Percentiles rank a stretch among this genome's conserved stretches.
Evolutionary conservation across 257 asterid genomes (phyloP).

Genomic region (Salvia splendens): DNA sequence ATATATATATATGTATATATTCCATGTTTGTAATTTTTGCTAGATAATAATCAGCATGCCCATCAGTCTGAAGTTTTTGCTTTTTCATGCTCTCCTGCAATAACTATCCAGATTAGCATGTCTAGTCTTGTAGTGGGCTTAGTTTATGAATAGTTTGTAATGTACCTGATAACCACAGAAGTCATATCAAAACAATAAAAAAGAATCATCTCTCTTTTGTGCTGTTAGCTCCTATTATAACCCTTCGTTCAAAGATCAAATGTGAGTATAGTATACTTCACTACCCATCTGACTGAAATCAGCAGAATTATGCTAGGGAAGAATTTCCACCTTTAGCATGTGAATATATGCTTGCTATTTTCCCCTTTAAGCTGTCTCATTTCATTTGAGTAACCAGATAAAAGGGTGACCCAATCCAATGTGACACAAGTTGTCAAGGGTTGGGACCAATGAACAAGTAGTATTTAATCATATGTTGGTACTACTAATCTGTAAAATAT

Average conservation of each 20-base stretch:
- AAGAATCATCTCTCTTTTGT: neutral
- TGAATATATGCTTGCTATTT: neutral
- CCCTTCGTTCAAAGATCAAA: neutral
- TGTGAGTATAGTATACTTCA: neutral
- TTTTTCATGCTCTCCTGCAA: neutral
- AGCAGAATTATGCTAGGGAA: neutral
- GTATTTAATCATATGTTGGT: too few relatives aligned
- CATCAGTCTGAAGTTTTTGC: neutral
- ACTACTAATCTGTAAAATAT: too few relatives aligned
- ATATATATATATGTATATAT: neutral
- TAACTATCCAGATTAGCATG: constrained; percentile 3
- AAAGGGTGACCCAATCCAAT: neutral
- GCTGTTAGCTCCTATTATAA: neutral
- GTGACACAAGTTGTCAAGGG: neutral
- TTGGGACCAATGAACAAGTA: neutral
- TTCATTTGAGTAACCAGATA: neutral
- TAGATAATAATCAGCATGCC: constrained; percentile 16
- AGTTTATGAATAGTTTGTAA: neutral
- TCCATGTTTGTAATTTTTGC: constrained; percentile 14
- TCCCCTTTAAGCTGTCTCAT: neutral
- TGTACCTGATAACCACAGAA: neutral
- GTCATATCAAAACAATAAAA: neutral
- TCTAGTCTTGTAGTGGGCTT: neutral
- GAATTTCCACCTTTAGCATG: neutral
- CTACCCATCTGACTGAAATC: neutral